Conservation (phyloP, 2,329 filamentous ascomycete genomes). For the Aaosphaeria arxii region DNA sequence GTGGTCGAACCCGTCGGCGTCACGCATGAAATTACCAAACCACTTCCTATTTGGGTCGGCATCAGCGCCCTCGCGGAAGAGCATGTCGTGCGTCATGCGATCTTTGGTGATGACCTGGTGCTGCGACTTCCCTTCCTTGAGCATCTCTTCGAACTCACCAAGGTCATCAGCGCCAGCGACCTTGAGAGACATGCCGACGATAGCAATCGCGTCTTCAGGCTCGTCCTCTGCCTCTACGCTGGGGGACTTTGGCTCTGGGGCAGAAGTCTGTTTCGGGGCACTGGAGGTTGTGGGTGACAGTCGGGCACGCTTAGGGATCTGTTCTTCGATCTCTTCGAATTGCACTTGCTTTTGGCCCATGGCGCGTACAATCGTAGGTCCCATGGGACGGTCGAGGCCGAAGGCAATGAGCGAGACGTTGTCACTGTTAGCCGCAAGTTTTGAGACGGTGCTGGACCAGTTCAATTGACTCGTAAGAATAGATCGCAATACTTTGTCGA, state of each 20-base stretch:
- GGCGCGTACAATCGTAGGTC: conserved; percentile 26
- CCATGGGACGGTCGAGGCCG: conserved; percentile 37
- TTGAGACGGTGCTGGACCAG: conserved; percentile 29
- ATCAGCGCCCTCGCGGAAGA: neutral
- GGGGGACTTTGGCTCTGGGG: neutral
- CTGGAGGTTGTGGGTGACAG: neutral
- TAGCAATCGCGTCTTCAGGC: conserved; percentile 9
- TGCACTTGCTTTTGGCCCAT: conserved; percentile 12
- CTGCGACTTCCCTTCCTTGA: conserved; percentile 7
- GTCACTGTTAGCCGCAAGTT: conserved; percentile 12
- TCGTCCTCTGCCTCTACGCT: neutral
- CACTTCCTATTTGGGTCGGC: neutral
- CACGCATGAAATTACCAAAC: conserved; percentile 5
- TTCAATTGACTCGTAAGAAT: conserved; percentile 34
- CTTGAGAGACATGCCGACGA: conserved; percentile 14
- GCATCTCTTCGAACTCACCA: conserved; percentile 11
- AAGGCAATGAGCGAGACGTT: conserved; percentile 28
- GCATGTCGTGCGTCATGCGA: neutral
- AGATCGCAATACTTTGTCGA: conserved; percentile 26
- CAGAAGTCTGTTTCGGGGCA: neutral
- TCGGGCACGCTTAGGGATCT: neutral
- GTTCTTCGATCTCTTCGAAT: neutral
- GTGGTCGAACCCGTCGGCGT: conserved; percentile 6
- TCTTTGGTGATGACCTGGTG: conserved; percentile 2
- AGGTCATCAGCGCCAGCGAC: conserved; percentile 10